Evolutionary conservation across 345 rosid species (phyloP), one percentile per base, ranked within the genome.

Genomic region (Hibiscus tridactylites): DNA sequence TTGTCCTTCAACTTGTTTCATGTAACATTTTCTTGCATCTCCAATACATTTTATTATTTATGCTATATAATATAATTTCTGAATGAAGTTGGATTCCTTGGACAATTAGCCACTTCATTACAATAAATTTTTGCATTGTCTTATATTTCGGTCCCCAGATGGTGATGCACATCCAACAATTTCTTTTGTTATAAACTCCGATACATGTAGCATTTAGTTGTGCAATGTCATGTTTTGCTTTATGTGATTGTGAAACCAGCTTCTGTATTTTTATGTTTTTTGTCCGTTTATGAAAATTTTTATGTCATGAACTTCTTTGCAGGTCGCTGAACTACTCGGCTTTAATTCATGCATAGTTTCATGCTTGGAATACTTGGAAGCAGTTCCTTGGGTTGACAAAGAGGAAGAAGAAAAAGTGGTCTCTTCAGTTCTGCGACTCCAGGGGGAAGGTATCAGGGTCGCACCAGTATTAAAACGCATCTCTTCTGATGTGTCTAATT

Each of bases 311-410:
- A 59, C 44, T 74, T 29, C 66, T 71, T 19, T 65, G 50, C 83
- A 91, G 96, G 88, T 89, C 6, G 92, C 93, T 49, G 96, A 95
- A 78, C 66, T 83, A 78, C 87, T 92, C 68, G 88, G 93, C 63
- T 95, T 88, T 77, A 85, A 72, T 65, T 81, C 82, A 44, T 95
- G 99, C 83, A 86, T 90, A 0, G 80, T 74, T 35, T 83, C 93
- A 74, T 91, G 97, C 78, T 85, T 94, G 81, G 95, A 90, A 84
- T 94, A 90, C 78, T 79, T 94, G 72, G 98, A 94, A 87, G 98
- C 98, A 68, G 98, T 91, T 80, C 98, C 98, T 0, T 94, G 98
- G 98, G 92, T 90, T 16, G 98, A 95, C 24, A 92, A 90, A 65
- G 98, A 94, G 79, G 98, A 94, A 78, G 98, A 94, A 76, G 96